Percentiles rank a stretch among this genome's conserved stretches.
These are phyloP conservation scores for Mariannaea elegans DNA, from an alignment of 2,329 filamentous ascomycete species.

Conservation along the genomic window DNA sequence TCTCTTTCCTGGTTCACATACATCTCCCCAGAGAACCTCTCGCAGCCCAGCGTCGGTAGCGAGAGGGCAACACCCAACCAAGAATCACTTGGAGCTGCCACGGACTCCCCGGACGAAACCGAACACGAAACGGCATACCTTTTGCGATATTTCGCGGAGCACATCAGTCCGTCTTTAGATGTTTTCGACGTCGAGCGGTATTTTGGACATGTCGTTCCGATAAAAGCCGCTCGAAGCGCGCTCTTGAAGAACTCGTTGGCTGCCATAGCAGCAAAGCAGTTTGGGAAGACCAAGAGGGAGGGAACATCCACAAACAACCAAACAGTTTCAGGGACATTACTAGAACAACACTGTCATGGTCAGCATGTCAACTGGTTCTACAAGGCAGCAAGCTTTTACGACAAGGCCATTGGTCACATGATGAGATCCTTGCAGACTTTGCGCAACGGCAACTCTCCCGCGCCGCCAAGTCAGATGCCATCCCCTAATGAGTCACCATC, in stretches of 20 bases:
- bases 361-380: conserved; percentile 11
- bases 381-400: conserved; percentile 6
- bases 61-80: too few relatives aligned
- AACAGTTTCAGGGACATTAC: not conserved
- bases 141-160: conserved; percentile 1
- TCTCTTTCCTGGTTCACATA: not conserved
- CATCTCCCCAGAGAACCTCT: too few relatives aligned
- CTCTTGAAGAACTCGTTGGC: conserved; percentile 3
- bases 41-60: too few relatives aligned
- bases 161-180: conserved; percentile 5
- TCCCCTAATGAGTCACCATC: too few relatives aligned
- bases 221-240: not conserved
- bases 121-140: not conserved
- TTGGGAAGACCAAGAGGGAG: not conserved
- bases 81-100: too few relatives aligned
- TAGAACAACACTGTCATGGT: too few relatives aligned
- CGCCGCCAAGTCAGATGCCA: too few relatives aligned
- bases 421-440: not conserved
- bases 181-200: conserved; percentile 10
- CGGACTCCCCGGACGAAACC: too few relatives aligned
- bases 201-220: conserved; percentile 4
- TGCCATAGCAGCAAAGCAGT: conserved; percentile 6
- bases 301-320: not conserved
- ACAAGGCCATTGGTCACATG: conserved; percentile 9
- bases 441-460: too few relatives aligned